Conservation (phyloP, 805 yeast species). For the Dipodascus albidus region DNA sequence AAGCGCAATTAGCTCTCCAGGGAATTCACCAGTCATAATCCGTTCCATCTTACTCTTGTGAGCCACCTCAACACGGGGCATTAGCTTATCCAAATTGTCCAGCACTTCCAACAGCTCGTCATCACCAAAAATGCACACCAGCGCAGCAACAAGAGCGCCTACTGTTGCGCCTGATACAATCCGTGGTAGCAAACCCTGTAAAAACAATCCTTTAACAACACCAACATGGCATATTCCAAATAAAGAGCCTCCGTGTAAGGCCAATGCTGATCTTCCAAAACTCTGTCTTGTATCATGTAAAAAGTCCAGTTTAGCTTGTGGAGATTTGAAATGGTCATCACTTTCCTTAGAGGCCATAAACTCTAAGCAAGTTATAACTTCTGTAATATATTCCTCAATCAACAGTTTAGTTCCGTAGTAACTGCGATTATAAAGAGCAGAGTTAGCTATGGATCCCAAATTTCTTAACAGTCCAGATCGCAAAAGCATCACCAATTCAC, state of each 20-base stretch:
- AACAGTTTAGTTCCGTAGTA: conserved; percentile 80
- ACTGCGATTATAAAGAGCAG: conserved; percentile 66
- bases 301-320: conserved; percentile 55
- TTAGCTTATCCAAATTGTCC: conserved; percentile 13
- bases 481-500: conserved; percentile 49
- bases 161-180: conserved; percentile 87
- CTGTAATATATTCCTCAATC: conserved; percentile 77
- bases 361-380: conserved; percentile 57
- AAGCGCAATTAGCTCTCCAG: conserved; percentile 74
- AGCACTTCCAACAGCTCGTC: conserved; percentile 44
- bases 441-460: conserved; percentile 82
- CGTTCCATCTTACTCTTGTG: conserved; percentile 55
- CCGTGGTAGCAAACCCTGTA: conserved; percentile 65
- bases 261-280: conserved; percentile 80
- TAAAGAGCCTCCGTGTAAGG: conserved; percentile 88
- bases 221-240: conserved; percentile 94
- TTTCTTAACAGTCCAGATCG: conserved; percentile 80
- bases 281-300: conserved; percentile 81
- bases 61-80: conserved; percentile 24
- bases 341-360: conserved; percentile 31
- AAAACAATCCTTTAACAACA: conserved; percentile 73
- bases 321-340: conserved; percentile 17
- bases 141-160: conserved; percentile 86
- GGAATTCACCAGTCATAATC: conserved; percentile 67
- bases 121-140: conserved; percentile 64